Evolutionary conservation across 148 eudicot species (phyloP), one percentile per base, ranked within the genome.

Genomic region (Simmondsia chinensis): DNA sequence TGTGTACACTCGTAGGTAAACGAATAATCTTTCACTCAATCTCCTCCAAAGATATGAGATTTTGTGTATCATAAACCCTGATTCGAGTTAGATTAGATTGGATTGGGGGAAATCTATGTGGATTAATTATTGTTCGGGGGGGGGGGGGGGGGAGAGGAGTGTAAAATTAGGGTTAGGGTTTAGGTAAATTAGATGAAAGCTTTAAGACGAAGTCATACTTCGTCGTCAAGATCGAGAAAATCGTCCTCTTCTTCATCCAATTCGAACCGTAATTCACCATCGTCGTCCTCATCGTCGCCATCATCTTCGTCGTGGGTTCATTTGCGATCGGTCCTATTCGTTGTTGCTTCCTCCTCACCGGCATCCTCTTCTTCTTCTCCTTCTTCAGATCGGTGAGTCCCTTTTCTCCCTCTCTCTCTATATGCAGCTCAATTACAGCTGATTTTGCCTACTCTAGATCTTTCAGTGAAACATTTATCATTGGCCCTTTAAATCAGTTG

Each of bases 371-470:
- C 83, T 37, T 72, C 82, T 11, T 51, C 73, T 28, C 57, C 76
- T 67, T 74, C 80, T 31, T 74, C 75, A 15, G 77, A 83, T 80
- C 84, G 94, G 96, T 87, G 62, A 70, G 89, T 80, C 30, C 48
- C 52, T 52, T 39, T 13, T 5, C 37, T 43, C 9, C 43, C 27
- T 54, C 52, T 42, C 28, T 17, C 39, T 25, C n/a, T n/a, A n/a
- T n/a, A n/a, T n/a, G n/a, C n/a, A n/a, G n/a, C 14, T 42, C 36
- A 27, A 1, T 26, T 49, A 29, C 11, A 14, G 34, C 54, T 66
- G 11, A 50, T 28, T 32, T 38, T 30, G 35, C 38, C 25, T 31
- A 15, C 31, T 41, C 50, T 36, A 63, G 72, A 60, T 75, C 76
- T 39, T 36, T 39, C 20, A 22, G n/a, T n/a, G n/a, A n/a, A n/a